phyloP scores from a whole-genome alignment of 768 basidiomycete genomes.

The Lactarius pseudohatsudake region DNA sequence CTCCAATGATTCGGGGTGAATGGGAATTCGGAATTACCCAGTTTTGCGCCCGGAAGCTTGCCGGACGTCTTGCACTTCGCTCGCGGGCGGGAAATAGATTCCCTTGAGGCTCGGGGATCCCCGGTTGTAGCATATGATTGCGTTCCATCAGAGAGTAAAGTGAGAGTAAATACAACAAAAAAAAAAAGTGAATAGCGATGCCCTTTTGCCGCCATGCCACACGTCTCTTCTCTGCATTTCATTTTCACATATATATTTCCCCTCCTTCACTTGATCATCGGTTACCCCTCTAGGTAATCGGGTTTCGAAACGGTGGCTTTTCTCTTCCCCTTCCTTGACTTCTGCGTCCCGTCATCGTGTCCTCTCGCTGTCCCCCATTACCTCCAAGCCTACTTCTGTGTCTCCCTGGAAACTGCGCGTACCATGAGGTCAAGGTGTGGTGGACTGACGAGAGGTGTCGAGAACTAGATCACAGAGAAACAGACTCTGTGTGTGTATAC shows the following conservation, averaged over 20 bases:
- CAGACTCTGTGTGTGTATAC: background rate
- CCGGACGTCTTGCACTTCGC: conserved; percentile 12
- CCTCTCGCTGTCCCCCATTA: background rate
- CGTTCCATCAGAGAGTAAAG: conserved; percentile 16
- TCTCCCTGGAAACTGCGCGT: background rate
- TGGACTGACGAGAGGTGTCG: background rate
- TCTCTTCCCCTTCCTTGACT: background rate
- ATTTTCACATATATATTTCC: conserved; percentile 4
- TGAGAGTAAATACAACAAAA: background rate
- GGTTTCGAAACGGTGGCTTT: conserved; percentile 14
- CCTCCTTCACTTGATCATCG: conserved; percentile 18
- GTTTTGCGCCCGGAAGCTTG: conserved; percentile 25
- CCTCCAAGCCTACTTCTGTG: background rate
- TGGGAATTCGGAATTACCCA: conserved; percentile 17
- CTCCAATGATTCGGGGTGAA: background rate
- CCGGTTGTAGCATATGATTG: conserved; percentile 22
- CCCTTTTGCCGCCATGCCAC: conserved; percentile 2
- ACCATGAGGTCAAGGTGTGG: background rate
- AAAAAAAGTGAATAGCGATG: conserved; percentile 3
- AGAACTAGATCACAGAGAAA: background rate
- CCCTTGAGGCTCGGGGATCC: background rate
- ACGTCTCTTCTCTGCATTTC: background rate
- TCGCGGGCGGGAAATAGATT: conserved; percentile 6
- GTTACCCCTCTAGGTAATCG: conserved; percentile 21
- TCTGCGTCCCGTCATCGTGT: too few species aligned